These are phyloP conservation scores for Leccinum subspadiceum DNA, from an alignment of 1,284 basidiomycete genomes.

Conservation along the genomic window DNA sequence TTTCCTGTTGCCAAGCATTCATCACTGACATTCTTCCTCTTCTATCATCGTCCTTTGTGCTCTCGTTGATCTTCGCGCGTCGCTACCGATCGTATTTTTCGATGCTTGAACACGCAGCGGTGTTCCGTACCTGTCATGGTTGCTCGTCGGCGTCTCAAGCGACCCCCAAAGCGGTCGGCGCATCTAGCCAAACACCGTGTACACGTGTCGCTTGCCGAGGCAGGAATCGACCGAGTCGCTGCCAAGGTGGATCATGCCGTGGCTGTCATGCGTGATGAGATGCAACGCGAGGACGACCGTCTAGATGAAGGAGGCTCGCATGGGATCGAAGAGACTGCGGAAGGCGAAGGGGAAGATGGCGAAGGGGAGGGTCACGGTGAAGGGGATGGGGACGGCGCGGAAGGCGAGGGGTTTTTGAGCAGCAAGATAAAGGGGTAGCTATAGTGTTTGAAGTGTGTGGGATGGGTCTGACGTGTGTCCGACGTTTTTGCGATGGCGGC, in stretches of 20 bases:
- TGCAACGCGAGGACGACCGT: conserved; percentile 60
- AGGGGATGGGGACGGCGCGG: conserved; percentile 23
- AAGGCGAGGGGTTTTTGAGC: conserved; percentile 31
- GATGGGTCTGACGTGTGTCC: background rate
- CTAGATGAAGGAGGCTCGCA: conserved; percentile 32
- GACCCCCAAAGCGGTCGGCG: conserved; percentile 62
- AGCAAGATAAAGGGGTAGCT: conserved; percentile 22
- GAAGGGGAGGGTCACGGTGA: conserved; percentile 34
- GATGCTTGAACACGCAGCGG: conserved; percentile 46
- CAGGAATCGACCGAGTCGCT: conserved; percentile 78
- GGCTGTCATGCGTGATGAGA: conserved; percentile 66
- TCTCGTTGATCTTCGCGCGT: background rate
- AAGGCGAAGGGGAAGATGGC: conserved; percentile 25
- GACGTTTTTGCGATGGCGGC: background rate
- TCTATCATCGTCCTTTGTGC: background rate
- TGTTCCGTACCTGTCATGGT: conserved; percentile 92
- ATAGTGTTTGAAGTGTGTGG: background rate
- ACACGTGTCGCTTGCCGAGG: conserved; percentile 84
- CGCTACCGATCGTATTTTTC: background rate
- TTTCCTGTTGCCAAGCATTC: background rate
- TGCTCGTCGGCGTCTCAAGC: conserved; percentile 78
- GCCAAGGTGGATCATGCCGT: conserved; percentile 73
- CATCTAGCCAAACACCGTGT: conserved; percentile 63
- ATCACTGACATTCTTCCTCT: conserved; percentile 4
- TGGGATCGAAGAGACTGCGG: conserved; percentile 35